A percentile compares a stretch with the other conserved stretches of the same genome.
These are phyloP conservation scores for Akanthomyces dipterigenus DNA, from an alignment of 2,329 filamentous ascomycete genomes.

Conservation along the genomic window DNA sequence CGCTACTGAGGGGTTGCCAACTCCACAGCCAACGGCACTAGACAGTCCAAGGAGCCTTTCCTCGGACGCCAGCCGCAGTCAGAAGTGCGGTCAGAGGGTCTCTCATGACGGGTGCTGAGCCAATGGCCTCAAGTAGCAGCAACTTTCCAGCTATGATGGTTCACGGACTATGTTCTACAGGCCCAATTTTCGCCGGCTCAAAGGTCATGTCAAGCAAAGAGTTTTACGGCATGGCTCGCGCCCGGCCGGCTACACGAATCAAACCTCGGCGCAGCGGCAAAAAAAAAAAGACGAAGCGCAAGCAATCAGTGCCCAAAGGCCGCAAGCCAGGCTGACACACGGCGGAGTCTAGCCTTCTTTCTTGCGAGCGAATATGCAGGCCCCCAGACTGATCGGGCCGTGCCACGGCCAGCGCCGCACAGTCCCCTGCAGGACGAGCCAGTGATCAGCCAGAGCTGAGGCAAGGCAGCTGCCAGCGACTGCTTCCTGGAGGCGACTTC, in stretches of 20 bases:
- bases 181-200: constrained; percentile 6
- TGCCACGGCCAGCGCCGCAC: constrained; percentile 7
- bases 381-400: constrained; percentile 9
- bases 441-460: neutral
- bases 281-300: neutral
- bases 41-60: neutral
- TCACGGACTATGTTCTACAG: neutral
- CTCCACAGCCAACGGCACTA: neutral
- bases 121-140: neutral
- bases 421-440: neutral
- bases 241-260: neutral
- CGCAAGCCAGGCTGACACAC: neutral
- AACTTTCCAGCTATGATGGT: neutral
- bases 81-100: constrained; percentile 9
- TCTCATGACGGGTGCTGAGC: constrained; percentile 1
- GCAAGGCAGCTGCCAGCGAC: neutral
- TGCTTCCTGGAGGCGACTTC: neutral
- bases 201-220: neutral
- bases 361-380: neutral
- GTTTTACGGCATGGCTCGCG: neutral
- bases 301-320: neutral
- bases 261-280: neutral
- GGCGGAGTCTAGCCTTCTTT: neutral
- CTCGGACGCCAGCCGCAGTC: constrained; percentile 4
- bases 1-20: constrained; percentile 4